Evolutionary conservation across 176 grass and related monocot genomes (phyloP).

Genomic region (Hyparrhenia diplandra): DNA sequence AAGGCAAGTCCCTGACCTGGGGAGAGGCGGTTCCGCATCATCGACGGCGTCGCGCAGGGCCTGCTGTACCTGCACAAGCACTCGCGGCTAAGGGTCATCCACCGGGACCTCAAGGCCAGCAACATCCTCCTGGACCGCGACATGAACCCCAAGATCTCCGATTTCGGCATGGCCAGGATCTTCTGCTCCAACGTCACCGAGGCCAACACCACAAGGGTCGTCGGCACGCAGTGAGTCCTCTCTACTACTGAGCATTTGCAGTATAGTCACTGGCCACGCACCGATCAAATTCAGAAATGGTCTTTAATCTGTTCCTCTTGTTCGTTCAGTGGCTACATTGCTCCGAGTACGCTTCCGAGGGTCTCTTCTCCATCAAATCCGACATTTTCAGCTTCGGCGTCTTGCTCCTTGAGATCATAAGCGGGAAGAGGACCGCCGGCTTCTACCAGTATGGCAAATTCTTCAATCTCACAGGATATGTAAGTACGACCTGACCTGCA

Average conservation of each 20-base stretch:
- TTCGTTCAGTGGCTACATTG: conserved; percentile 48
- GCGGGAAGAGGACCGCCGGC: conserved; percentile 43
- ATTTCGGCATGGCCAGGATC: conserved; percentile 49
- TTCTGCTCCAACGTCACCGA: conserved; percentile 35
- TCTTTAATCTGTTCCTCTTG: not conserved
- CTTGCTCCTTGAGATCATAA: conserved; percentile 58
- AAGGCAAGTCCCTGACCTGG: conserved; percentile 24
- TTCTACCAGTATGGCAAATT: conserved; percentile 53
- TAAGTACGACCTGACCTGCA: conserved; percentile 21
- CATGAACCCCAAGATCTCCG: conserved; percentile 55
- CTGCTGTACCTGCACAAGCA: conserved; percentile 62
- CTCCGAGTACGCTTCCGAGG: conserved; percentile 54
- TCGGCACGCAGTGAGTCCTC: conserved; percentile 44
- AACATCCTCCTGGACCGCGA: conserved; percentile 40
- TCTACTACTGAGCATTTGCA: not conserved
- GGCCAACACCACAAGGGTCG: conserved; percentile 42
- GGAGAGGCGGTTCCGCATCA: conserved; percentile 36
- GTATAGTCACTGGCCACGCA: too few species aligned
- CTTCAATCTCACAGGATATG: conserved; percentile 50
- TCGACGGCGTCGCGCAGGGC: conserved; percentile 48
- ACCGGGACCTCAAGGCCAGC: conserved; percentile 47
- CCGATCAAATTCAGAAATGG: not conserved
- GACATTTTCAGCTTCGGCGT: conserved; percentile 58
- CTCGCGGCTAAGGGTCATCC: conserved; percentile 43
- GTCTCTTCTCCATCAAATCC: conserved; percentile 55